These are phyloP conservation scores for Fusarium illudens DNA, from an alignment of 2,329 filamentous ascomycete genomes.

Conservation along the genomic window DNA sequence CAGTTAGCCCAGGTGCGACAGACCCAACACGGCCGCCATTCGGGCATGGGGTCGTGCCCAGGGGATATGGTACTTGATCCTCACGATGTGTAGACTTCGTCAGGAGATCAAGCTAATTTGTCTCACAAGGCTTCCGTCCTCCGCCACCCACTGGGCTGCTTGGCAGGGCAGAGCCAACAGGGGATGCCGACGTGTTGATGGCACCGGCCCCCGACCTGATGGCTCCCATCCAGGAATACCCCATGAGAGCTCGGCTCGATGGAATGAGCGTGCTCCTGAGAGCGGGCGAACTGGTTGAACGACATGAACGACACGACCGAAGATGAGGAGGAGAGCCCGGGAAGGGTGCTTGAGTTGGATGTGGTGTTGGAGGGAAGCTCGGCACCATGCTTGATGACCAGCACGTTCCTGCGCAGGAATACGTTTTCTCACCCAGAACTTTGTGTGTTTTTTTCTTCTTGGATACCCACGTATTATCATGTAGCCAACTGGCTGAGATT, in stretches of 20 bases:
- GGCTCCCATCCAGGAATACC: conserved; percentile 29
- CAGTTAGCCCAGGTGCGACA: conserved; percentile 40
- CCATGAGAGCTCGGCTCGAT: conserved; percentile 52
- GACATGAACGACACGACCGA: conserved; percentile 43
- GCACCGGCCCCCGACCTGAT: conserved; percentile 36
- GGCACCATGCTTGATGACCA: background rate
- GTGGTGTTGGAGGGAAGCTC: background rate
- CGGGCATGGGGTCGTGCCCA: conserved; percentile 36
- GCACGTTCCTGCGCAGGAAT: background rate
- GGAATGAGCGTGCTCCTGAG: conserved; percentile 67
- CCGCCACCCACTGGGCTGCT: conserved; percentile 45
- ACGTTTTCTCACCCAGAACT: background rate
- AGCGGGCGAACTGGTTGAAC: conserved; percentile 67
- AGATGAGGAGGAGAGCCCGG: conserved; percentile 6
- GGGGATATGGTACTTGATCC: conserved; percentile 49
- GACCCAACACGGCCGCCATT: conserved; percentile 35
- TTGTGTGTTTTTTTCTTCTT: conserved; percentile 26
- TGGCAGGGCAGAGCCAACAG: conserved; percentile 43
- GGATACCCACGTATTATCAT: conserved; percentile 35
- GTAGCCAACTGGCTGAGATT: conserved; percentile 8
- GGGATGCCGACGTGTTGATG: conserved; percentile 47
- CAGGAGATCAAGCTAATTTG: conserved; percentile 42
- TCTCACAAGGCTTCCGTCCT: conserved; percentile 46
- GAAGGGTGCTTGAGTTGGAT: background rate
- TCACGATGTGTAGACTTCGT: conserved; percentile 19